Base-by-base conservation (phyloP, 2,329 filamentous ascomycete genomes). In the Fusarium marasasianum region DNA sequence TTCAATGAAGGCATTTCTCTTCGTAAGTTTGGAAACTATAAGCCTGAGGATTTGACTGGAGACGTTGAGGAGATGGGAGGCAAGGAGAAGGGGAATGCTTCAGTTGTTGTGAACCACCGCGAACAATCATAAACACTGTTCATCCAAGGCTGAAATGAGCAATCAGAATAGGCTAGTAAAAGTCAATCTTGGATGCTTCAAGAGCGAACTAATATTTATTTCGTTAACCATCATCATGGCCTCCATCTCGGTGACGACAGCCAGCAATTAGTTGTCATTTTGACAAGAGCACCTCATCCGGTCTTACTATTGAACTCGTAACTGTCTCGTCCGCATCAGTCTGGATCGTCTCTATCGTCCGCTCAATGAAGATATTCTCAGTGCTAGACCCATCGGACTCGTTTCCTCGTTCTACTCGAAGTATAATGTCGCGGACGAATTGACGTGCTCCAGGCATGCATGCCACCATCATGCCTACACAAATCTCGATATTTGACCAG, bases 21-120 rank as follows among this genome's bases (percentile, higher is more conserved):
- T 17, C 72, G 74, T 0, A 65, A 77, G n/a, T 77, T 77, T 69
- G 72, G 67, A 2, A 72, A 72, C 22, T 54, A 64, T 1, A 70
- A 70, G 20, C 68, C 73, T 0, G 61, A 65, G 8, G 66, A 62
- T 8, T 5, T 73, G 45, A 73, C 51, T 11, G 60, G 60, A 11
- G 60, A 63, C 22, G 8, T 54, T 6, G 41, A 63, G 12, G 59
- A 63, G 31, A 47, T 47, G 60, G 41, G 50, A 31, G 40, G n/a
- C 0, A 62, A 57, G 1, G 51, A 63, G 41, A 58, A 63, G 33
- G 51, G 51, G 14, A 47, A 29, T 17, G 13, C 20, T 45, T 24
- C 26, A 1, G 24, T 44, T 33, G 41, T 57, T 26, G 60, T 63
- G 9, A 63, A 45, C 40, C 60, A 63, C 17, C 51, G 33, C 1